Evolutionary conservation across 1,284 basidiomycete genomes (phyloP).

Genomic region (Malassezia sympodialis): DNA sequence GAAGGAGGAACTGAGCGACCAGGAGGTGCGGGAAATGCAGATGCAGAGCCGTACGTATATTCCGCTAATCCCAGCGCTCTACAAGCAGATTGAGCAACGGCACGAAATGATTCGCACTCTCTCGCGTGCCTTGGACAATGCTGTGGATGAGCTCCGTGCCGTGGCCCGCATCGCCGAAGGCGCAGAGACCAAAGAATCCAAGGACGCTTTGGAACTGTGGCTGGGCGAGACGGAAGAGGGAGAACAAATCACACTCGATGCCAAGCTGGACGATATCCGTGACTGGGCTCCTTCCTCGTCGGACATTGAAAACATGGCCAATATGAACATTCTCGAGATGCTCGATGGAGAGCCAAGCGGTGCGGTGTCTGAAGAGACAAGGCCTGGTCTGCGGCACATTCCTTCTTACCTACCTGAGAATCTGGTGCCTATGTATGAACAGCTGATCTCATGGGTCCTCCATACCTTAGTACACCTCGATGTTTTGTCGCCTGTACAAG

Average conservation of each 20-base stretch:
- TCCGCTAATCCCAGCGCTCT: not conserved
- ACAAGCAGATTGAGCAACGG: conserved; percentile 5
- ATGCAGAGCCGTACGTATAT: conserved; percentile 7
- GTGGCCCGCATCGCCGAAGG: conserved; percentile 2
- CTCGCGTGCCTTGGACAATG: not conserved
- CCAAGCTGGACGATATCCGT: not conserved
- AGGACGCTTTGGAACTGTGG: not conserved
- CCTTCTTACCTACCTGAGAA: conserved; percentile 78
- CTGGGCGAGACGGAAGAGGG: conserved; percentile 45
- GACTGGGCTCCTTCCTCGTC: not conserved
- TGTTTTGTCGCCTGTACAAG: not conserved
- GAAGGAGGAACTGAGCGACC: conserved; percentile 23
- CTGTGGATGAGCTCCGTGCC: conserved; percentile 5
- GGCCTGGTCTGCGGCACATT: conserved; percentile 56
- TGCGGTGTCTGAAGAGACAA: not conserved
- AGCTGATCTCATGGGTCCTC: conserved; percentile 59
- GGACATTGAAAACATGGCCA: conserved; percentile 59
- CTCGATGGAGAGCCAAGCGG: conserved; percentile 44
- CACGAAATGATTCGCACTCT: conserved; percentile 1
- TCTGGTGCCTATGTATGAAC: conserved; percentile 65
- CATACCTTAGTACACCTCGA: conserved; percentile 56
- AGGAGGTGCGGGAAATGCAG: conserved; percentile 6
- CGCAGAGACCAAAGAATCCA: not conserved
- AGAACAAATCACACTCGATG: not conserved
- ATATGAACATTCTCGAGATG: conserved; percentile 39